These are phyloP conservation scores for Umbelopsis vinacea DNA, from an alignment of 192 early-diverging fungal species.

Conservation along the genomic window DNA sequence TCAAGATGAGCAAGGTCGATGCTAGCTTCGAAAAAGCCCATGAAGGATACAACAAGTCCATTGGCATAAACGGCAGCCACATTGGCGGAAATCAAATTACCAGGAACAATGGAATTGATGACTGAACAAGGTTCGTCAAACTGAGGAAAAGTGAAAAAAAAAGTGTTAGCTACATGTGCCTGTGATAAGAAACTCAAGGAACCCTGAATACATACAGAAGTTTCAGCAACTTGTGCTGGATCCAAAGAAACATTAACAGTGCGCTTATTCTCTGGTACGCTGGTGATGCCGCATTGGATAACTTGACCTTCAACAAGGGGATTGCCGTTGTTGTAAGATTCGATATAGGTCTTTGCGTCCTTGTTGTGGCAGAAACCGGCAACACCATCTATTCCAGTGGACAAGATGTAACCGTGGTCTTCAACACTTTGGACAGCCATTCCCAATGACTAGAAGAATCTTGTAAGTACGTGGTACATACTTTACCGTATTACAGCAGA, in stretches of 20 bases:
- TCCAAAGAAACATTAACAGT: slow-evolving; percentile 71
- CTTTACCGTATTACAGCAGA: background rate
- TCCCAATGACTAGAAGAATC: slow-evolving; percentile 51
- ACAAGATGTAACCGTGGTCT: slow-evolving; percentile 92
- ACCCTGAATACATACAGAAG: slow-evolving; percentile 33
- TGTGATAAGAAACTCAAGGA: too few relatives aligned
- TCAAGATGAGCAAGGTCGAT: slow-evolving; percentile 64
- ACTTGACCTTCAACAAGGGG: slow-evolving; percentile 77
- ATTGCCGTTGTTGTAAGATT: slow-evolving; percentile 61
- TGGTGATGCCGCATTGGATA: slow-evolving; percentile 66
- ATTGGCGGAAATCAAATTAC: slow-evolving; percentile 69
- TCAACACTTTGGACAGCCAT: slow-evolving; percentile 82
- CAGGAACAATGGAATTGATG: slow-evolving; percentile 83
- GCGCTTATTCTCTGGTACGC: slow-evolving; percentile 63
- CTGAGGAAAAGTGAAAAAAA: background rate
- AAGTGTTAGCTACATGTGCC: too few relatives aligned
- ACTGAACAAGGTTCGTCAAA: slow-evolving; percentile 55
- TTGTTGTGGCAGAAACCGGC: slow-evolving; percentile 77
- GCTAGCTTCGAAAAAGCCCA: slow-evolving; percentile 83
- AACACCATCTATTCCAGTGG: slow-evolving; percentile 68
- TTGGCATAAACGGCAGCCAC: slow-evolving; percentile 64
- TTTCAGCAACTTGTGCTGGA: slow-evolving; percentile 58
- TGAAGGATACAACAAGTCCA: slow-evolving; percentile 75
- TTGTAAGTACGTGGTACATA: slow-evolving; percentile 17
- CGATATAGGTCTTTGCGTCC: slow-evolving; percentile 65